These are phyloP conservation scores for Globisporangium alternatum DNA, from an alignment of 352 stramenopile genomes.

Conservation along the genomic window DNA sequence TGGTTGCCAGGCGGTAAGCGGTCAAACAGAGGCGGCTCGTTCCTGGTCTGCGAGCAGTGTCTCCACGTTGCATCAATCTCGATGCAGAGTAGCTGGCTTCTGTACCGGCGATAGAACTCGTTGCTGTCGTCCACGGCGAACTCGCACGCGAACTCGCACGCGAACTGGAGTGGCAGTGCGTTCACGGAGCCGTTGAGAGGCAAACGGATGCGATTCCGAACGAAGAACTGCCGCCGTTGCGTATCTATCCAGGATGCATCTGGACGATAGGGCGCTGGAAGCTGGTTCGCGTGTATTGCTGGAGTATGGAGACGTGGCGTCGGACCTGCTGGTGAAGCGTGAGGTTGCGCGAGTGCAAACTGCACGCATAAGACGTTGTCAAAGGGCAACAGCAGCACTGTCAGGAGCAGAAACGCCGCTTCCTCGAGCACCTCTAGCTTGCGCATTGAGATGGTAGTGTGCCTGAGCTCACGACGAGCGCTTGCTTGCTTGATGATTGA, in stretches of 20 bases:
- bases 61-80: constrained; percentile 6
- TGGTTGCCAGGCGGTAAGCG: constrained; percentile 3
- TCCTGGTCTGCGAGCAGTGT: background rate
- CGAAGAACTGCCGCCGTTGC: background rate
- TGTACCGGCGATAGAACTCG: background rate
- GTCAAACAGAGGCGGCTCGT: background rate
- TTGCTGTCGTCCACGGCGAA: background rate
- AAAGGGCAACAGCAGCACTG: background rate
- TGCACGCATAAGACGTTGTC: background rate
- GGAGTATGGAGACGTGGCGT: background rate
- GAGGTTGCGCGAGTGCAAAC: background rate
- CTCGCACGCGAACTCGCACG: constrained; percentile 1
- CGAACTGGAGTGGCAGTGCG: background rate
- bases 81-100: constrained; percentile 8
- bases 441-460: background rate
- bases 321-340: background rate
- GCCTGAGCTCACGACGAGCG: too few species aligned
- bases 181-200: constrained; percentile 12
- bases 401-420: background rate
- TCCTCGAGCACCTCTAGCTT: constrained; percentile 3
- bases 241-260: background rate
- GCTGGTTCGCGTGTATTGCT: background rate
- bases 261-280: too few species aligned
- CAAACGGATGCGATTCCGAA: background rate
- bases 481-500: background rate